Evolutionary conservation across 306 rosid genomes (phyloP), one percentile per base, ranked within the genome.

Genomic region (Senna siamea): DNA sequence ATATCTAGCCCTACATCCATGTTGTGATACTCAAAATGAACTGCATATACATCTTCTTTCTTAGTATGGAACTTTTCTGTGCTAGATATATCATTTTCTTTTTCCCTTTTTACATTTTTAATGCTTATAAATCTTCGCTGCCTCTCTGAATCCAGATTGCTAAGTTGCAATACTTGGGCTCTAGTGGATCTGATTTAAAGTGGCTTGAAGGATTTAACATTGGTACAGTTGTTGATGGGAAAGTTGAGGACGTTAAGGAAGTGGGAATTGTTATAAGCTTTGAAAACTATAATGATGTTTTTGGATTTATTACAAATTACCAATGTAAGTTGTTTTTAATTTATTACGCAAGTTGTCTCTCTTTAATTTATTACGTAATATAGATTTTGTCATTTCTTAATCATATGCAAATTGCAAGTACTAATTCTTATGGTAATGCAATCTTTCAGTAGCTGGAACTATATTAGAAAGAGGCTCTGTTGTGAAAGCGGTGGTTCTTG

Each of bases 401-500:
- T 76, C 22, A 26, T 41, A 28, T 46, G 26, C 69, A 12, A 38
- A 22, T 5, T 35, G 73, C 73, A 58, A 55, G 30, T 50, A 9
- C 69, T 50, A 35, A n/a, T 80, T 30, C 65, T 69, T 48, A 37
- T 70, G 59, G 43, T 46, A n/a, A 38, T 57, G 14, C 52, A 59
- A 83, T 47, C 41, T 53, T 68, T 79, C 80, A 87, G 94, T 89
- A 69, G 89, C 92, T 78, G 95, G 86, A 67, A 71, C 79, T 13
- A 32, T 8, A 22, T 70, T 82, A 66, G 92, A 92, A 84, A 73
- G 35, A 19, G 95, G 97, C 75, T 92, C 93, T 22, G 71, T 64
- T 0, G 78, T 94, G 77, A 85, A 79, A 75, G 96, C 99, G 4
- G 82, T 80, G 56, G 97, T 94, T 80, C 96, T 94, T 64, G 99